phyloP scores from a whole-genome alignment of 106 monocot species.

The Cymbidium sinense region DNA sequence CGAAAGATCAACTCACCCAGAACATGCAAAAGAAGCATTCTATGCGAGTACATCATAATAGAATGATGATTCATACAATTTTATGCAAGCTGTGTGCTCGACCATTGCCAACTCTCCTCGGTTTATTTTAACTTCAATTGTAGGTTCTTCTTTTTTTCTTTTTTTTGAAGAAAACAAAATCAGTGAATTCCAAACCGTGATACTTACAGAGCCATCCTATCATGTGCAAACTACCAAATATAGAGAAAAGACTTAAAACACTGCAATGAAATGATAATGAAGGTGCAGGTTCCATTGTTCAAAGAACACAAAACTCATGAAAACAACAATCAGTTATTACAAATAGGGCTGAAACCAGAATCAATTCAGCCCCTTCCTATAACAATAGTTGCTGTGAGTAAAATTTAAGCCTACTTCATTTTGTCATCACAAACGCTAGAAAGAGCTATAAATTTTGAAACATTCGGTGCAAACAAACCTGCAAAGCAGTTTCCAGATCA shows the following conservation, averaged over 20 bases:
- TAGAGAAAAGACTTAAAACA: background rate
- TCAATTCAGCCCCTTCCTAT: background rate
- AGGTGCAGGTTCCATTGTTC: background rate
- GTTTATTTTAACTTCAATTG: background rate
- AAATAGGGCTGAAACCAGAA: background rate
- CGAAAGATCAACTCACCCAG: background rate
- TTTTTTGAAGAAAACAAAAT: background rate
- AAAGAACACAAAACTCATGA: background rate
- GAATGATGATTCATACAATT: background rate
- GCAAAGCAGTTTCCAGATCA: conserved; percentile 97
- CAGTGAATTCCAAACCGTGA: background rate
- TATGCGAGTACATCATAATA: background rate
- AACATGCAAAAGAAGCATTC: background rate
- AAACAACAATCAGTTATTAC: background rate
- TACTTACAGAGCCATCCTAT: background rate
- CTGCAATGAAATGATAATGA: background rate
- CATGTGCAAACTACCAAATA: background rate
- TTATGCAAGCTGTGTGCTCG: background rate
- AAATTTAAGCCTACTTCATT: background rate
- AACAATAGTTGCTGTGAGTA: background rate
- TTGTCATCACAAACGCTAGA: background rate
- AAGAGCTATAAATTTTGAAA: conserved; percentile 3
- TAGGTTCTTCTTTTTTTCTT: too few relatives aligned
- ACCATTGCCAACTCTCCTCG: background rate
- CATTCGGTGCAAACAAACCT: conserved; percentile 34